A percentile compares a stretch with the other conserved stretches of the same genome.
Evolutionary conservation across 1,139 yeast genomes (phyloP).

Genomic region (Pichia sp.): DNA sequence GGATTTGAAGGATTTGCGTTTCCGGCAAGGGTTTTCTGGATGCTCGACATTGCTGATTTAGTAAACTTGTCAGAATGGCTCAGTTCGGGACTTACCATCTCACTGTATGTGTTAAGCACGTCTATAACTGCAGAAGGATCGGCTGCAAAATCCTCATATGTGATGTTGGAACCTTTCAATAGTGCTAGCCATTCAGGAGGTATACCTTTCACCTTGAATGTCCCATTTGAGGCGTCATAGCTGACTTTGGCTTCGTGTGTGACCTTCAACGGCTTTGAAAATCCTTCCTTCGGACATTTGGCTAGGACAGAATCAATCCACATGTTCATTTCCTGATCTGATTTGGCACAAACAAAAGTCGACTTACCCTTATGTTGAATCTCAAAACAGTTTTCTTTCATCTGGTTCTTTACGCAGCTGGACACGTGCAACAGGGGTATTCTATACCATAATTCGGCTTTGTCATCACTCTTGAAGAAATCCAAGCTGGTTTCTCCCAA

Average conservation of each 20-base stretch:
- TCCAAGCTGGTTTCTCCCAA: slow-evolving; percentile 71
- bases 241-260: slow-evolving; percentile 68
- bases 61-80: slow-evolving; percentile 19
- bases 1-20: neutral
- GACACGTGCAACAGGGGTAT: slow-evolving; percentile 56
- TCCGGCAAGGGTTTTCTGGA: slow-evolving; percentile 11
- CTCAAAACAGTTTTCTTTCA: slow-evolving; percentile 73
- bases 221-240: slow-evolving; percentile 68
- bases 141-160: slow-evolving; percentile 78
- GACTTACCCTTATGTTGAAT: slow-evolving; percentile 66
- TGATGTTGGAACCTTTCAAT: slow-evolving; percentile 71
- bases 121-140: slow-evolving; percentile 87
- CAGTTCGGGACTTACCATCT: slow-evolving; percentile 30
- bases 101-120: slow-evolving; percentile 68
- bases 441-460: slow-evolving; percentile 37
- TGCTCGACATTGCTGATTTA: slow-evolving; percentile 18
- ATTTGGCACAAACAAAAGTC: slow-evolving; percentile 68
- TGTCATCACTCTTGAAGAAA: slow-evolving; percentile 66
- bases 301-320: slow-evolving; percentile 92
- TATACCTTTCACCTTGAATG: slow-evolving; percentile 57
- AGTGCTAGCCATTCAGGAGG: slow-evolving; percentile 78
- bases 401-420: slow-evolving; percentile 57
- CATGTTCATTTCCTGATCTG: slow-evolving; percentile 74
- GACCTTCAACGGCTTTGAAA: slow-evolving; percentile 74
- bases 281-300: slow-evolving; percentile 79